Percentiles rank a stretch among this genome's conserved stretches.
Evolutionary conservation across 306 rosid genomes (phyloP).

Genomic region (Trifolium subterraneum): DNA sequence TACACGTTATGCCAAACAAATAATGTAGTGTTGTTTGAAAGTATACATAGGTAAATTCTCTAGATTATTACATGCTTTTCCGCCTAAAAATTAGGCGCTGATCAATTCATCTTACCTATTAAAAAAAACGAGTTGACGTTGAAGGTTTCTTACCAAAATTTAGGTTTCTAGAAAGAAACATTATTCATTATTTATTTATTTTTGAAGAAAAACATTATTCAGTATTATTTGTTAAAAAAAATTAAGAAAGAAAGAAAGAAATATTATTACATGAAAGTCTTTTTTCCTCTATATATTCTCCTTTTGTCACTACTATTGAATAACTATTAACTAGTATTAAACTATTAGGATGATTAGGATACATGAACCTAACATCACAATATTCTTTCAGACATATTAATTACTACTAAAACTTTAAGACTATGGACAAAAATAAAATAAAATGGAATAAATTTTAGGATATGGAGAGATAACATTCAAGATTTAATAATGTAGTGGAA

Average conservation of each 20-base stretch:
- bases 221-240: no score
- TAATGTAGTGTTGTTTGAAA: no score
- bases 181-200: no score
- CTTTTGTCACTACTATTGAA: no score
- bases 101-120: not conserved
- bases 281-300: not conserved
- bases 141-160: not conserved
- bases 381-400: not conserved
- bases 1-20: no score
- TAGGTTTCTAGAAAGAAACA: not conserved
- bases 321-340: no score
- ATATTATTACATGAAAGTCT: not conserved
- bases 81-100: not conserved
- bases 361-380: not conserved
- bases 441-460: not conserved
- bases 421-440: not conserved
- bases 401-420: not conserved
- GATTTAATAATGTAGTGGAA: conserved; percentile 14
- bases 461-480: not conserved
- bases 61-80: not conserved
- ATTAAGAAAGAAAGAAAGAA: no score
- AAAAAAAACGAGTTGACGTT: not conserved
- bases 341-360: no score
- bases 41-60: no score
- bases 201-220: no score